Conservation (phyloP, 2,329 filamentous ascomycete genomes). For the Aspergillus versicolor region DNA sequence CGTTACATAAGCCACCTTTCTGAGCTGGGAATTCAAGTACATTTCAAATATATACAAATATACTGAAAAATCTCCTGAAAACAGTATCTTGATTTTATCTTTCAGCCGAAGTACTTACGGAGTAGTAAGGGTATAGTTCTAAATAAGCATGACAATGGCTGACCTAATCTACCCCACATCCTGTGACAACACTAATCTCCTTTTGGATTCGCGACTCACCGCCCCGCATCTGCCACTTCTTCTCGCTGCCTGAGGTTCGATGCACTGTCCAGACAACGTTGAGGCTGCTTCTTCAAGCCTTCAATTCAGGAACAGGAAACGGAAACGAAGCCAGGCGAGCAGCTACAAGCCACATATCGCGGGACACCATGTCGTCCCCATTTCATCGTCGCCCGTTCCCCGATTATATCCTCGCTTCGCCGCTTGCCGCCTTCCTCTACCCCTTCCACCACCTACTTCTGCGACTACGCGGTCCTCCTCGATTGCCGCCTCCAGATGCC, state of each 20-base stretch:
- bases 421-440: slow-evolving; percentile 63
- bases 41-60: too few relatives aligned
- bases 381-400: slow-evolving; percentile 54
- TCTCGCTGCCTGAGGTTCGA: not conserved
- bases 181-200: not conserved
- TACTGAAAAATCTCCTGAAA: too few relatives aligned
- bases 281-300: not conserved
- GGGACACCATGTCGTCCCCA: slow-evolving; percentile 36
- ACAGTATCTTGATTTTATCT: too few relatives aligned
- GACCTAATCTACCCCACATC: too few relatives aligned
- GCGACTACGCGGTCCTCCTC: slow-evolving; percentile 65
- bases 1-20: too few relatives aligned
- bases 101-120: too few relatives aligned
- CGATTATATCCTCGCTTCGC: slow-evolving; percentile 66
- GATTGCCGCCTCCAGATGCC: slow-evolving; percentile 54
- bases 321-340: not conserved
- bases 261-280: not conserved
- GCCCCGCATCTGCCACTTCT: not conserved
- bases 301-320: not conserved
- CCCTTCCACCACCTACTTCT: slow-evolving; percentile 65
- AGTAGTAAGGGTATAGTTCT: too few relatives aligned
- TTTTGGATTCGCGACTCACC: not conserved
- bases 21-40: too few relatives aligned
- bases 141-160: too few relatives aligned
- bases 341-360: not conserved